Base-by-base conservation (phyloP, 306 rosid genomes). In the Oxytropis ochrocephala region DNA sequence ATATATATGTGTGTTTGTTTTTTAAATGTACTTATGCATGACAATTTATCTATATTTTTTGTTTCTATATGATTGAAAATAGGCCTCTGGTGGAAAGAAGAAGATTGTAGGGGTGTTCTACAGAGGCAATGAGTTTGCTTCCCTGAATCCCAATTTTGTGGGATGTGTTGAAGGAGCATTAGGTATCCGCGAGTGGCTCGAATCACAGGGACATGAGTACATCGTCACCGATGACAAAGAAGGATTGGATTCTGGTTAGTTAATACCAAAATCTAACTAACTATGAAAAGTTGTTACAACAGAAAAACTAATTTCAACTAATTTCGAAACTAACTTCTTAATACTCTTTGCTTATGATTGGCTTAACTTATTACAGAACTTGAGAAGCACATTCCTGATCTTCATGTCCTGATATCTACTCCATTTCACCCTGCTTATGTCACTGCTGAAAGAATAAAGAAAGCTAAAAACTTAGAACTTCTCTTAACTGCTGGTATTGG, bases 361-460 rank as follows among this genome's bases (percentile, higher is more conserved):
- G 16, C 46, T 53, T n/a, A 46, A 56, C 72, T 81, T n/a, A 66
- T 54, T 12, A 36, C 11, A 94, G 98, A 81, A 58, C 98, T 90
- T 44, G 98, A 94, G 75, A 90, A 85, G 65, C 97, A 94, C 68
- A 83, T 94, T 72, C 85, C 84, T 52, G 98, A 90, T 70, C 86
- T 88, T 32, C 87, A 94, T 68, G 98, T 94, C 64, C 90, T 94
- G 72, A 94, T 94, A 68, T 73, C 96, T 0, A 94, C 98, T 1
- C 98, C 98, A 10, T 94, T 94, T 84, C 98, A 94, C 60, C 98
- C 98, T 4, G 98, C 98, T 39, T 94, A 94, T 68, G 97, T 94
- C 38, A 94, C 98, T 1, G 98, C 95, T 0, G 98, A 90, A 80
- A 85, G 97, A 73, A 94, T 94, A 0, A 87, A 85, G 76, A 94